phyloP scores from a whole-genome alignment of 768 basidiomycete genomes.

The Dacryopinax spathularia region DNA sequence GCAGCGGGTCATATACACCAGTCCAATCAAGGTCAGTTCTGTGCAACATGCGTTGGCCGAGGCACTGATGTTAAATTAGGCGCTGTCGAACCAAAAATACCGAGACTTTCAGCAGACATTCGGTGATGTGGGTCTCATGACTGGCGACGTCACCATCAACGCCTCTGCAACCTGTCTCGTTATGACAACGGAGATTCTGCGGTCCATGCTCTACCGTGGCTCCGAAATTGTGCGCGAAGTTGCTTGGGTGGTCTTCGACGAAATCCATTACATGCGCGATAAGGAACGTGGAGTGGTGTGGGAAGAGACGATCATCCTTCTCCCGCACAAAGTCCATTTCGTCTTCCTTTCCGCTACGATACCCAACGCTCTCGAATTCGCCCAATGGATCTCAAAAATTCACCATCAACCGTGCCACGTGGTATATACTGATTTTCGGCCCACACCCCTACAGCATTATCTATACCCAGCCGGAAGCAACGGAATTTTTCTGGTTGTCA shows the following conservation, averaged over 20 bases:
- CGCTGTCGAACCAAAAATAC: slow-evolving; percentile 96
- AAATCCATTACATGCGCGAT: slow-evolving; percentile 99
- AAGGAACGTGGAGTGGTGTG: slow-evolving; percentile 98
- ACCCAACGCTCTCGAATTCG: slow-evolving; percentile 98
- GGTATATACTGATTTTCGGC: slow-evolving; percentile 97
- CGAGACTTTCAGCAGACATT: slow-evolving; percentile 95
- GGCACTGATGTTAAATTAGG: slow-evolving; percentile 36
- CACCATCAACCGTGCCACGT: slow-evolving; percentile 98
- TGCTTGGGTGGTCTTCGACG: slow-evolving; percentile 99
- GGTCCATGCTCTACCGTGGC: slow-evolving; percentile 96
- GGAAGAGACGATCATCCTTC: slow-evolving; percentile 97
- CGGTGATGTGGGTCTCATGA: slow-evolving; percentile 97
- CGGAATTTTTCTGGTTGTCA: slow-evolving; percentile 96
- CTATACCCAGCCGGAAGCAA: slow-evolving; percentile 94
- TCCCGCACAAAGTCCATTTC: slow-evolving; percentile 90
- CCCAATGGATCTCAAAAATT: slow-evolving; percentile 95
- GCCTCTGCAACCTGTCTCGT: slow-evolving; percentile 93
- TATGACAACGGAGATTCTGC: slow-evolving; percentile 99
- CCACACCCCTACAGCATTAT: slow-evolving; percentile 95
- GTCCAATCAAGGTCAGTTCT: slow-evolving; percentile 87
- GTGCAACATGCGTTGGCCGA: slow-evolving; percentile 6
- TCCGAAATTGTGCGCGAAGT: slow-evolving; percentile 99
- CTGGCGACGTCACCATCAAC: slow-evolving; percentile 97
- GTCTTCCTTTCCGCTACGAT: slow-evolving; percentile 99
- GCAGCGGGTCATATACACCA: slow-evolving; percentile 96